Conservation (phyloP, 768 basidiomycete genomes). For the Udeniomyces megalosporus region DNA sequence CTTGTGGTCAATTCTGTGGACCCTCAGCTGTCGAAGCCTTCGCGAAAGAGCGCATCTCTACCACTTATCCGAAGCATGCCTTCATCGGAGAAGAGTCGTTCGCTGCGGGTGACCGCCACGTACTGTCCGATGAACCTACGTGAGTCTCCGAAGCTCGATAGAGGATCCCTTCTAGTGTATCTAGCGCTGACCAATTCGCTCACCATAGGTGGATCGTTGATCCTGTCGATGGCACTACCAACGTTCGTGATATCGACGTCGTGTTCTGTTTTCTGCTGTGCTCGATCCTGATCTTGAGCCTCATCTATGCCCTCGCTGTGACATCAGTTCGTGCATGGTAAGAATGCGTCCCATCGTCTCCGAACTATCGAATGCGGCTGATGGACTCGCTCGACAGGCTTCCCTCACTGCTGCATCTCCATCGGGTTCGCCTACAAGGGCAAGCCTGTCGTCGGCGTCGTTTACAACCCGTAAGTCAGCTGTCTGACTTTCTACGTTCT, state of each 20-base stretch:
- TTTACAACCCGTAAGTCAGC: slow-evolving; percentile 82
- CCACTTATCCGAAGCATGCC: slow-evolving; percentile 50
- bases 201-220: background rate
- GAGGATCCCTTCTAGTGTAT: too few relatives aligned
- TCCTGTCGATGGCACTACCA: background rate
- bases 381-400: slow-evolving; percentile 32
- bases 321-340: background rate
- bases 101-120: slow-evolving; percentile 49
- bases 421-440: slow-evolving; percentile 61
- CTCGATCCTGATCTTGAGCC: too few relatives aligned
- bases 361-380: too few relatives aligned
- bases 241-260: background rate
- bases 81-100: slow-evolving; percentile 90
- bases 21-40: slow-evolving; percentile 31
- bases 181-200: too few relatives aligned
- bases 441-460: slow-evolving; percentile 35
- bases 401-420: slow-evolving; percentile 79
- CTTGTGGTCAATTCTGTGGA: too few relatives aligned
- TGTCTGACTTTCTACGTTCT: background rate
- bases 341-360: too few relatives aligned
- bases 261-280: too few relatives aligned
- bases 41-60: background rate
- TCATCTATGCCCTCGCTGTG: too few relatives aligned
- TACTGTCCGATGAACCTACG: slow-evolving; percentile 72
- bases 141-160: slow-evolving; percentile 46